Evolutionary conservation across 192 early-diverging fungal genomes (phyloP), one percentile per base, ranked within the genome.

Genomic region (Coemansia sp.): DNA sequence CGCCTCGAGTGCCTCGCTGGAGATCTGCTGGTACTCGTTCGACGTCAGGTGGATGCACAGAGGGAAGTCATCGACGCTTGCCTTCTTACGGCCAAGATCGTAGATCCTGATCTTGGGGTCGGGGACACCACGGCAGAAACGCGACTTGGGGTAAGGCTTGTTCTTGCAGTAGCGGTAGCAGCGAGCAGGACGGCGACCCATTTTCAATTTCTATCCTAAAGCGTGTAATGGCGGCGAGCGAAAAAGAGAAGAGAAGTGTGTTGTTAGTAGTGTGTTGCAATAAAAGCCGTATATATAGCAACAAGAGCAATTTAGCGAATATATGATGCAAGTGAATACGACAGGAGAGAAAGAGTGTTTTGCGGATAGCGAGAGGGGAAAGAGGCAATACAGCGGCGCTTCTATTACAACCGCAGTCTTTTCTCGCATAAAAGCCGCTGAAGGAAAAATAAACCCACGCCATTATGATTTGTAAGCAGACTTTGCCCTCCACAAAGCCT

Each of bases 101-200:
- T 89, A 98, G 81, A 98, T 96, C 67, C 94, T 84, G 72, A 98
- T 92, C 90, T 98, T 98, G 64, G 95, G 86, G 86, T 98, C 96
- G 45, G 96, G 96, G 70, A 98, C 95, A 95, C 94, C 97, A 90
- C 94, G 95, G 85, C 87, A 93, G 91, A 92, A 98, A 60, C 92
- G 90, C 62, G 91, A 95, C 87, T 96, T 99, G 68, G 97, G 97
- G 84, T 97, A 98, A 68, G 94, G 95, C 90, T 98, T 98, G 93
- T 97, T 97, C 88, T 97, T 98, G 84, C 93, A 94, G 87, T 98
- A 98, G 75, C 95, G 87, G 85, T 96, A 98, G 85, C 95, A 98
- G 63, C 93, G 89, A 86, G 95, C 93, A 78, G 95, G 95, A 93
- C 95, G 94, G 70, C 95, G 94, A 93, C 93, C 95, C 95, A 98